phyloP scores from a whole-genome alignment of 805 yeast genomes.

The Schizosaccharomyces octosporus region DNA sequence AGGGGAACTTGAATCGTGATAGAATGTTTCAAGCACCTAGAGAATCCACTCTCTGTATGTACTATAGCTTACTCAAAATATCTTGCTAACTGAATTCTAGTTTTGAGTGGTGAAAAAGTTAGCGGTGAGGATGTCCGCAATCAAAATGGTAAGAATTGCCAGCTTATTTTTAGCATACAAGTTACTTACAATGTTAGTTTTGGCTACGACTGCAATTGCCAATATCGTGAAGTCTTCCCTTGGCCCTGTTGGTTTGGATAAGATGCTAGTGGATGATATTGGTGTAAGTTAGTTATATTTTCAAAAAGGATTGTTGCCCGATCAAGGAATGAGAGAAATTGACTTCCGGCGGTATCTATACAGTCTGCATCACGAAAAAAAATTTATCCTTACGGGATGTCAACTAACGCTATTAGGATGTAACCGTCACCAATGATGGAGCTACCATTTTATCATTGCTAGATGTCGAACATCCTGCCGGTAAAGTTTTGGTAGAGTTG shows the following conservation, averaged over 20 bases:
- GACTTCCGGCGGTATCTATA: too few relatives aligned
- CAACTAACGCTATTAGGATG: constrained; percentile 24
- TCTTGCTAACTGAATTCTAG: constrained; percentile 9
- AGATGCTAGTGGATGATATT: constrained; percentile 95
- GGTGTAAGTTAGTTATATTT: constrained; percentile 13
- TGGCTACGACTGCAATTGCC: constrained; percentile 75
- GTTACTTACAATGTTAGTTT: constrained; percentile 15
- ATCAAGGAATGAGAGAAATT: too few relatives aligned
- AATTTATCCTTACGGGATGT: too few relatives aligned
- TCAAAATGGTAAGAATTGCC: constrained; percentile 35
- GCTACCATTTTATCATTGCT: constrained; percentile 77
- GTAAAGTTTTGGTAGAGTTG: constrained; percentile 81
- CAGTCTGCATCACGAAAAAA: too few relatives aligned
- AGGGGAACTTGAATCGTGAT: neutral
- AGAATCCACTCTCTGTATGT: neutral
- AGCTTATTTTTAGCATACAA: neutral
- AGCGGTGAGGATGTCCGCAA: constrained; percentile 91
- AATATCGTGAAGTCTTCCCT: constrained; percentile 72
- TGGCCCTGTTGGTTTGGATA: constrained; percentile 96
- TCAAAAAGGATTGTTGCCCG: too few relatives aligned
- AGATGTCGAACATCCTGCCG: constrained; percentile 98
- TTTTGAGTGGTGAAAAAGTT: constrained; percentile 84
- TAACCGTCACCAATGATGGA: constrained; percentile 95
- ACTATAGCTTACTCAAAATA: neutral
- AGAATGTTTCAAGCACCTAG: neutral